Evolutionary conservation across 371 early-diverging fungal genomes (phyloP).

Genomic region (Chytridium lagenaria): DNA sequence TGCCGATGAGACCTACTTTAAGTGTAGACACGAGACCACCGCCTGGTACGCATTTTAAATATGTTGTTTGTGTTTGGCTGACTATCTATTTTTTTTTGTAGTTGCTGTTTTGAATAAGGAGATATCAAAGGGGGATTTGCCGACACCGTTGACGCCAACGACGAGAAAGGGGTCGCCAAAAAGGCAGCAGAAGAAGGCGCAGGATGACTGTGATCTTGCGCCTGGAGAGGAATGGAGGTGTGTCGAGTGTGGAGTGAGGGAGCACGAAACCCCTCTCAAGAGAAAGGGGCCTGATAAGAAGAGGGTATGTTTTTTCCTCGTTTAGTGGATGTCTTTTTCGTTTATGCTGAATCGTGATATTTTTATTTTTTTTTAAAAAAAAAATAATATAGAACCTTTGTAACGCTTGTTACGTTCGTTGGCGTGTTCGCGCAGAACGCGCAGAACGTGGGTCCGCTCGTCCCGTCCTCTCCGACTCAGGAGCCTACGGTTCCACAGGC

Average conservation of each 20-base stretch:
- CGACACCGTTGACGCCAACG: too few relatives aligned
- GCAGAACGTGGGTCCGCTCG: conserved; percentile 43
- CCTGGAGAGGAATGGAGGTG: conserved; percentile 39
- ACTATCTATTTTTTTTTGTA: too few relatives aligned
- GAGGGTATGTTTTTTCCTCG: conserved; percentile 26
- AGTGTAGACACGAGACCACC: too few relatives aligned
- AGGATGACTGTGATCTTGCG: conserved; percentile 18
- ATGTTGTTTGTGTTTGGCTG: too few relatives aligned
- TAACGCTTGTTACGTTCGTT: conserved; percentile 47
- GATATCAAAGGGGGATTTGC: too few relatives aligned
- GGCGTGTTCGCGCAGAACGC: conserved; percentile 43
- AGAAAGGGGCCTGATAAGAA: conserved; percentile 45
- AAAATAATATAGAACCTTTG: conserved; percentile 38
- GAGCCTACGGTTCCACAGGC: neutral
- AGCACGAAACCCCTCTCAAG: conserved; percentile 43
- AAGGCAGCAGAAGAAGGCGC: conserved; percentile 10
- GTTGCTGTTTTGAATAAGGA: too few relatives aligned
- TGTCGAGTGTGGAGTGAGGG: conserved; percentile 38
- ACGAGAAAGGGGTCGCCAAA: too few relatives aligned
- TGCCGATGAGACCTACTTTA: too few relatives aligned
- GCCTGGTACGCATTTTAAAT: too few relatives aligned
- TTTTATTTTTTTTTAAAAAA: too few relatives aligned
- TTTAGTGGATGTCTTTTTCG: neutral
- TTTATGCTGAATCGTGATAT: too few relatives aligned
- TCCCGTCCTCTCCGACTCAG: conserved; percentile 30